Evolutionary conservation across 2,329 filamentous ascomycete genomes (phyloP).

Genomic region (Apiospora kogelbergensis): DNA sequence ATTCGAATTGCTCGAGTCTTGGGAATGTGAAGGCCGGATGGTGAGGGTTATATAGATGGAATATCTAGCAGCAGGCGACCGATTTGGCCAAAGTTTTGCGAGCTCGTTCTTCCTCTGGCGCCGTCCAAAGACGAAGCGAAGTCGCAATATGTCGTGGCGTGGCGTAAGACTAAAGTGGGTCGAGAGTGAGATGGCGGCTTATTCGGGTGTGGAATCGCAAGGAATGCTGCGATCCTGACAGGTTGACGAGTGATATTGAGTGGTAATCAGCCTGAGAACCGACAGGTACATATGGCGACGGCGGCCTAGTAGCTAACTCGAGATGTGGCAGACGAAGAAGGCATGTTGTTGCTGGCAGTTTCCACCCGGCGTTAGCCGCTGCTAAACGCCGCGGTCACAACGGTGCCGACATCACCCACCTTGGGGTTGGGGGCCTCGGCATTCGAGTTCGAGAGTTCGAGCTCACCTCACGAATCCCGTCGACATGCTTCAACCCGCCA

Average conservation of each 20-base stretch:
- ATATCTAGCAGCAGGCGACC: too few relatives aligned
- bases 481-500: neutral
- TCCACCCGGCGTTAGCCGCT: conserved; percentile 11
- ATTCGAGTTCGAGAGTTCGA: neutral
- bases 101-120: neutral
- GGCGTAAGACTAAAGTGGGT: neutral
- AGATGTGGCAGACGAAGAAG: too few relatives aligned
- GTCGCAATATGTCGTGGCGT: neutral
- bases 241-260: too few relatives aligned
- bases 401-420: neutral
- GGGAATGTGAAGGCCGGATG: neutral
- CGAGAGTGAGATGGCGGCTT: neutral
- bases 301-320: too few relatives aligned
- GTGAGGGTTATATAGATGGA: neutral
- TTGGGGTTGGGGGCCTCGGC: neutral
- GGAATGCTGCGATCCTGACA: too few relatives aligned
- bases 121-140: too few relatives aligned
- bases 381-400: conserved; percentile 10
- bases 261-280: too few relatives aligned
- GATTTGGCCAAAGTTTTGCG: neutral
- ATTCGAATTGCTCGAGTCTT: neutral
- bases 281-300: too few relatives aligned
- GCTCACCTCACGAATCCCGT: neutral
- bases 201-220: too few relatives aligned
- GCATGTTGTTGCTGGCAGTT: neutral